These are phyloP conservation scores for Cenchrus fungigraminus DNA, from an alignment of 176 grass and related monocot species.

Conservation along the genomic window DNA sequence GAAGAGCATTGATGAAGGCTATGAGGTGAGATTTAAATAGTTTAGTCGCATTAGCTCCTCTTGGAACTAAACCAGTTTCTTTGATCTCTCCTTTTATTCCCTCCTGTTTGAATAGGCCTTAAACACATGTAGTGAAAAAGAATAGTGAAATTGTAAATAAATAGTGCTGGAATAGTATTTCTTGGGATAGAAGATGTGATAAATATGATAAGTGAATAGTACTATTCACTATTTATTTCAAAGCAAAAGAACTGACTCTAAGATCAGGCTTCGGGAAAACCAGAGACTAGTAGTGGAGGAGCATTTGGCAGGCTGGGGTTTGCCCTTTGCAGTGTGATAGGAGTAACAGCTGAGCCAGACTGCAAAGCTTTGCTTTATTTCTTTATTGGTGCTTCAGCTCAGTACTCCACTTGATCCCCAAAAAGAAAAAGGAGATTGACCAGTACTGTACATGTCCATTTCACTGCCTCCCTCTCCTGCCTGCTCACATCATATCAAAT, in stretches of 20 bases:
- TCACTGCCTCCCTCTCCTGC: neutral
- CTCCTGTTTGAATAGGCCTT: neutral
- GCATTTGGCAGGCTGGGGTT: neutral
- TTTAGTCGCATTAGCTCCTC: no score
- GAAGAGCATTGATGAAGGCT: no score
- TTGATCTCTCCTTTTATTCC: no score
- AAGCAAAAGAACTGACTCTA: no score
- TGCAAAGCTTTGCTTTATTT: constrained; percentile 16
- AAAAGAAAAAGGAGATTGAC: constrained; percentile 30
- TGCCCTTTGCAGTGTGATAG: neutral
- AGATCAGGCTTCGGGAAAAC: neutral
- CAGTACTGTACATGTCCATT: constrained; percentile 26
- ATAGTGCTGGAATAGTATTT: no score
- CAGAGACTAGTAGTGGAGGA: neutral
- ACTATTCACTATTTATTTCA: no score
- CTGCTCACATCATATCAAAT: constrained; percentile 37
- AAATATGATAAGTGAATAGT: no score
- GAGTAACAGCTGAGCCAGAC: neutral
- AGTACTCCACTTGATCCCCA: neutral
- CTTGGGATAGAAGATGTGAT: no score
- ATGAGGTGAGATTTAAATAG: no score
- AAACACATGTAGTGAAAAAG: neutral
- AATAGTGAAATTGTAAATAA: no score
- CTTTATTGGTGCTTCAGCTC: constrained; percentile 6
- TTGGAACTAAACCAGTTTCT: no score